These are phyloP conservation scores for Rhizophora mangle DNA, from an alignment of 345 rosid species.

Conservation along the genomic window DNA sequence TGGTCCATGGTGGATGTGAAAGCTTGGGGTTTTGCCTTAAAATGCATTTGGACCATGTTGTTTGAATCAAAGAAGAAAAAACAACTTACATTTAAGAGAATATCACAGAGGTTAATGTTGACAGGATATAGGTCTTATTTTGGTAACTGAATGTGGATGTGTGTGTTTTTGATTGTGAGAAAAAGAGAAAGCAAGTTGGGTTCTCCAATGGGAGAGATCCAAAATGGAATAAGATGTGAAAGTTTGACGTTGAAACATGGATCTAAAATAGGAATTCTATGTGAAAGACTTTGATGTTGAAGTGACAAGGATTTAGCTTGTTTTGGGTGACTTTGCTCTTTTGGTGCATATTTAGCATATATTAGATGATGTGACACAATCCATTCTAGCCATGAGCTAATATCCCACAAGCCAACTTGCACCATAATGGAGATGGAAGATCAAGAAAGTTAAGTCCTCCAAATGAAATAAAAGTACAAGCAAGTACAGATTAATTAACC, in stretches of 20 bases:
- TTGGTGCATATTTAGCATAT: slow-evolving; percentile 14
- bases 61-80: slow-evolving; percentile 25
- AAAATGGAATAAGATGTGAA: slow-evolving; percentile 25
- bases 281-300: slow-evolving; percentile 28
- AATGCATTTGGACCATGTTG: slow-evolving; percentile 51
- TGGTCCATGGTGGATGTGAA: slow-evolving; percentile 18
- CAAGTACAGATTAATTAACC: too few relatives aligned
- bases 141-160: slow-evolving; percentile 18
- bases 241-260: slow-evolving; percentile 43
- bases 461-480: too few relatives aligned
- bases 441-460: too few relatives aligned
- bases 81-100: slow-evolving; percentile 15
- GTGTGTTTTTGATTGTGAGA: background rate
- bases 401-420: background rate
- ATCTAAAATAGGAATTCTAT: slow-evolving; percentile 25
- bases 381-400: background rate
- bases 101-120: slow-evolving; percentile 20
- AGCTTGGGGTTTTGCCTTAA: slow-evolving; percentile 36
- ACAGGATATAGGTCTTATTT: slow-evolving; percentile 20
- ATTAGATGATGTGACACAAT: background rate
- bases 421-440: background rate
- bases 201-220: slow-evolving; percentile 11
- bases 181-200: slow-evolving; percentile 22
- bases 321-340: slow-evolving; percentile 12
- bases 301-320: slow-evolving; percentile 18